These are phyloP conservation scores for Achaetomiella virescens DNA, from an alignment of 495 filamentous ascomycete species.

Conservation along the genomic window DNA sequence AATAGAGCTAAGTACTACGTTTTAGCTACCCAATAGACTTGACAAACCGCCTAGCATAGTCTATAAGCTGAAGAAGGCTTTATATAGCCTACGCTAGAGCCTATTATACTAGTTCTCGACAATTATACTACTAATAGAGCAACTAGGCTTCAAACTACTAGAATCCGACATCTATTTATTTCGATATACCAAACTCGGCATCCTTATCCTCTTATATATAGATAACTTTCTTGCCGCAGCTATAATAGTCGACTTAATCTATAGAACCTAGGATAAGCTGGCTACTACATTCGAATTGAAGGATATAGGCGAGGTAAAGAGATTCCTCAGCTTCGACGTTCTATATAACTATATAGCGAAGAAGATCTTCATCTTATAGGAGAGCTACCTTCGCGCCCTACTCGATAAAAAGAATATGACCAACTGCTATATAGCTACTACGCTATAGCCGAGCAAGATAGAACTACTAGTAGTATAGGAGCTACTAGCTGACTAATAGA, in stretches of 20 bases:
- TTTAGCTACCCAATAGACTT: background rate
- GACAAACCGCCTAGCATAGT: background rate
- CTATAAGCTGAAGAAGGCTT: background rate
- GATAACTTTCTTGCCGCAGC: too few species aligned
- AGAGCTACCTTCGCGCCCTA: background rate
- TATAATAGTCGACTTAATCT: constrained; percentile 3
- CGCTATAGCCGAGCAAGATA: too few species aligned
- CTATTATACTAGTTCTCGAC: constrained; percentile 11
- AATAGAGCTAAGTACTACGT: background rate
- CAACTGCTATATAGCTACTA: background rate
- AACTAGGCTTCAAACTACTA: background rate
- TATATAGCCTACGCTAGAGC: background rate
- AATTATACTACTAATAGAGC: background rate
- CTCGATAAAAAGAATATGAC: background rate
- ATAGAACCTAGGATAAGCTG: too few species aligned
- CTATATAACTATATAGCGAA: background rate
- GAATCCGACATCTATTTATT: background rate
- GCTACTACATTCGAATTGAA: too few species aligned
- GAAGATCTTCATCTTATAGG: constrained; percentile 1
- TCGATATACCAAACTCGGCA: background rate
- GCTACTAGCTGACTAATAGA: background rate
- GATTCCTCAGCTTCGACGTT: constrained; percentile 5
- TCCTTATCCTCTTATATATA: background rate
- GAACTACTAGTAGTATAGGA: background rate
- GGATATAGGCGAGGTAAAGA: background rate